phyloP scores from a whole-genome alignment of 2,329 filamentous ascomycete species.

The Teratosphaeriaceae sp. region DNA sequence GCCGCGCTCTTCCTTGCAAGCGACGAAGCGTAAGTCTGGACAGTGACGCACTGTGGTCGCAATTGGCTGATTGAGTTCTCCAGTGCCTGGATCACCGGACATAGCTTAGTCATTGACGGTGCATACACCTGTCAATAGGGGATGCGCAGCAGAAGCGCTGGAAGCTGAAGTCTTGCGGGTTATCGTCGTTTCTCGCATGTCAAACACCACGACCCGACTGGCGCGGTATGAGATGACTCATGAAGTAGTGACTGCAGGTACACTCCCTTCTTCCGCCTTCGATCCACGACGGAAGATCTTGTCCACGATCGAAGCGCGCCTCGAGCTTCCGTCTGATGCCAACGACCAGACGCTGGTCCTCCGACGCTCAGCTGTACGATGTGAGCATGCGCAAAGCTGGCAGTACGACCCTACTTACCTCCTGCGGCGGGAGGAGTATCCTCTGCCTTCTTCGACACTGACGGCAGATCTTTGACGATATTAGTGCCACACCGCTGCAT shows the following conservation, averaged over 20 bases:
- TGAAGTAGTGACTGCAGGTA: background rate
- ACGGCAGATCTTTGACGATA: slow-evolving; percentile 7
- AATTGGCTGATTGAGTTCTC: background rate
- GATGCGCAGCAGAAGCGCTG: no score
- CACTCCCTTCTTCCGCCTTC: slow-evolving; percentile 7
- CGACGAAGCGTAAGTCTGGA: slow-evolving; percentile 20
- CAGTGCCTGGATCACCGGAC: slow-evolving; percentile 17
- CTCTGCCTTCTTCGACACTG: slow-evolving; percentile 5
- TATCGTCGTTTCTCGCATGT: no score
- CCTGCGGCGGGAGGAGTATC: background rate
- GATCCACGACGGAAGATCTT: slow-evolving; percentile 10
- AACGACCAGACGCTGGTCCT: slow-evolving; percentile 7
- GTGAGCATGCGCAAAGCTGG: background rate
- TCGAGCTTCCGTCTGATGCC: background rate
- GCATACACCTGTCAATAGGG: slow-evolving; percentile 9
- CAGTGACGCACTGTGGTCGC: background rate
- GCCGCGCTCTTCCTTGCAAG: slow-evolving; percentile 21
- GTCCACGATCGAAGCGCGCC: slow-evolving; percentile 6
- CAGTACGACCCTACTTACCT: background rate
- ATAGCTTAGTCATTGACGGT: slow-evolving; percentile 8
- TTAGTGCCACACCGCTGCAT: no score
- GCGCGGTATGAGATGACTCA: background rate
- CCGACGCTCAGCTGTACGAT: background rate
- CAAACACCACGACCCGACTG: no score
- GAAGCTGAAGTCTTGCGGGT: no score